Evolutionary conservation across 139 green algal genomes (phyloP).

Genomic region (Dunaliella sp.): DNA sequence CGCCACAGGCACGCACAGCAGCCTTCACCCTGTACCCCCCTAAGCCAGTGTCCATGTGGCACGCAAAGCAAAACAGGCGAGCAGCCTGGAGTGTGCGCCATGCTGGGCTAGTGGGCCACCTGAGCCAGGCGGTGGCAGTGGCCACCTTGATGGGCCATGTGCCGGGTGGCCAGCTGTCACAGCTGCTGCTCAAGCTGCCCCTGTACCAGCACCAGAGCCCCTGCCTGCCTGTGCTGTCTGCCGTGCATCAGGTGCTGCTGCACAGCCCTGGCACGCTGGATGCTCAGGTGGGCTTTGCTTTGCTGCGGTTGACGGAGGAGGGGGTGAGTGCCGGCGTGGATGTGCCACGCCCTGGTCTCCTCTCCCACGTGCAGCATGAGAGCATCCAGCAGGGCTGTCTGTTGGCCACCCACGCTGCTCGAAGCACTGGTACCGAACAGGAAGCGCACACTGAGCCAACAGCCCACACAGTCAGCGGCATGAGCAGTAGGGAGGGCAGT

Average conservation of each 20-base stretch:
- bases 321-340: too few species aligned
- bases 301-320: background rate
- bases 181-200: background rate
- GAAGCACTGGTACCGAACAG: too few species aligned
- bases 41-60: background rate
- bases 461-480: too few species aligned
- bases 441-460: too few species aligned
- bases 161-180: background rate
- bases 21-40: background rate
- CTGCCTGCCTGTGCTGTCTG: background rate
- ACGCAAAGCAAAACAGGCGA: background rate
- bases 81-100: background rate
- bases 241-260: background rate
- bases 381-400: too few species aligned
- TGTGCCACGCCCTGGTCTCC: too few species aligned
- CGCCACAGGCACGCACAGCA: too few species aligned
- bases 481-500: too few species aligned
- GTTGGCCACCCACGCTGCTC: too few species aligned
- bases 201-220: background rate
- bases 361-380: too few species aligned
- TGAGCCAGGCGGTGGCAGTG: background rate
- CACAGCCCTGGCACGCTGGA: background rate
- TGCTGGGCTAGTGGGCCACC: background rate
- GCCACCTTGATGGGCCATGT: background rate
- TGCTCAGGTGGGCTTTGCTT: background rate